Conservation (phyloP, 768 basidiomycete species). For the Tricholoma sp. region DNA sequence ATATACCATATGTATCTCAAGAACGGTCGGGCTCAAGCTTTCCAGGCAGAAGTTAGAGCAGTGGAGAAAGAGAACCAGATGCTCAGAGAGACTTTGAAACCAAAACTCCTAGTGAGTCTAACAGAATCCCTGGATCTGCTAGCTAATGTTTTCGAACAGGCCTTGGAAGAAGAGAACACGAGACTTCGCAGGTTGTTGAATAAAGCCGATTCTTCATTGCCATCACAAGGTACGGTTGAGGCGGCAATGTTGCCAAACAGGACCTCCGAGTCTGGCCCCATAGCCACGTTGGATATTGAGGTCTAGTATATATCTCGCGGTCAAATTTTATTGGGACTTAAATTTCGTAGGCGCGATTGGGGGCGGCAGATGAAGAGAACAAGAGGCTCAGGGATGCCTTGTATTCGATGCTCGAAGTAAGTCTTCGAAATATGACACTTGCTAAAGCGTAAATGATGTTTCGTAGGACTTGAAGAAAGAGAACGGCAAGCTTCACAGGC, state of each 20-base stretch:
- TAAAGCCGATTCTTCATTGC: background rate
- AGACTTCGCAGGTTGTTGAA: background rate
- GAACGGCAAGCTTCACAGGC: background rate
- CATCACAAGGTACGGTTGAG: background rate
- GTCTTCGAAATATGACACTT: background rate
- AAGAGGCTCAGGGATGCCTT: background rate
- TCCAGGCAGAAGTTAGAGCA: background rate
- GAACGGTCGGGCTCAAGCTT: too few relatives aligned
- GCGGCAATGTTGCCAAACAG: background rate
- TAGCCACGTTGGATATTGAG: background rate
- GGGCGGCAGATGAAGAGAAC: background rate
- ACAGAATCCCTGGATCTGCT: background rate
- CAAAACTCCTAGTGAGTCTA: background rate
- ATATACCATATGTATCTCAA: background rate
- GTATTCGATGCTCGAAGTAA: background rate
- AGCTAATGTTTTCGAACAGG: background rate
- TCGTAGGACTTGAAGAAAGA: background rate
- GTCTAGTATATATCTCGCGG: background rate
- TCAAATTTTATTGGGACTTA: background rate
- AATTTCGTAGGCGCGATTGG: background rate
- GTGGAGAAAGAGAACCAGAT: background rate
- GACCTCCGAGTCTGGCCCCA: background rate
- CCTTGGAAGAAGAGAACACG: background rate
- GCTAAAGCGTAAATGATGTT: background rate
- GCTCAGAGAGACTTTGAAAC: background rate